Evolutionary conservation across 257 asterid genomes (phyloP).

Genomic region (Solanum ossicruentum): DNA sequence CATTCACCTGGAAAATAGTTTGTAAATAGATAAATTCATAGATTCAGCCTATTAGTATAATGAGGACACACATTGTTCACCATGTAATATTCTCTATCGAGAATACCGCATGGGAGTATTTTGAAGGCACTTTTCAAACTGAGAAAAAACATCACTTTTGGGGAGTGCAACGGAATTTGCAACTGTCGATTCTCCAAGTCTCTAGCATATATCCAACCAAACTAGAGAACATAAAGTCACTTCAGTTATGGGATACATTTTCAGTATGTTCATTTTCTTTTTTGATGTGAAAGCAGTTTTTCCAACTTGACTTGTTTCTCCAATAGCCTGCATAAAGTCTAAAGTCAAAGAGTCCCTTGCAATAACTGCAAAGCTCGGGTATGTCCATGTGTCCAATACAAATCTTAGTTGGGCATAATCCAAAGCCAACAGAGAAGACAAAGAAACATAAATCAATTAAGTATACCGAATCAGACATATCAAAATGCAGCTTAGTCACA

Average conservation of each 20-base stretch:
- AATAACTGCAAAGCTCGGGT: neutral
- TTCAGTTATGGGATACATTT: neutral
- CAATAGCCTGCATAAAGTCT: neutral
- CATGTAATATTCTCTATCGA: neutral
- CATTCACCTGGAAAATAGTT: constrained; percentile 53
- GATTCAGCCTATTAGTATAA: neutral
- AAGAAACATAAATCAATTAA: neutral
- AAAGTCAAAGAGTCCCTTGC: neutral
- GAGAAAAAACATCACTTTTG: neutral
- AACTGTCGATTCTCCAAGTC: neutral
- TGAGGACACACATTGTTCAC: neutral
- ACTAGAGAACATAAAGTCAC: neutral
- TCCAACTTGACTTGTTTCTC: neutral
- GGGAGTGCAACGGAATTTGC: neutral
- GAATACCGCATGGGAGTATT: neutral
- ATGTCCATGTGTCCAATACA: neutral
- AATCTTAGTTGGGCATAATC: neutral
- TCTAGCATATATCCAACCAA: neutral
- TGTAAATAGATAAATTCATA: neutral
- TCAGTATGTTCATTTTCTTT: neutral
- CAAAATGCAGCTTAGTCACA: neutral
- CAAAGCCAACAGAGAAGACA: too few relatives aligned
- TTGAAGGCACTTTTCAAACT: neutral
- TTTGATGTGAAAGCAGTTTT: neutral
- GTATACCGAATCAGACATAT: neutral